A percentile compares a stretch with the other conserved stretches of the same genome.
Evolutionary conservation across 2,329 filamentous ascomycete genomes (phyloP).

Genomic region (Trichoderma sp.): DNA sequence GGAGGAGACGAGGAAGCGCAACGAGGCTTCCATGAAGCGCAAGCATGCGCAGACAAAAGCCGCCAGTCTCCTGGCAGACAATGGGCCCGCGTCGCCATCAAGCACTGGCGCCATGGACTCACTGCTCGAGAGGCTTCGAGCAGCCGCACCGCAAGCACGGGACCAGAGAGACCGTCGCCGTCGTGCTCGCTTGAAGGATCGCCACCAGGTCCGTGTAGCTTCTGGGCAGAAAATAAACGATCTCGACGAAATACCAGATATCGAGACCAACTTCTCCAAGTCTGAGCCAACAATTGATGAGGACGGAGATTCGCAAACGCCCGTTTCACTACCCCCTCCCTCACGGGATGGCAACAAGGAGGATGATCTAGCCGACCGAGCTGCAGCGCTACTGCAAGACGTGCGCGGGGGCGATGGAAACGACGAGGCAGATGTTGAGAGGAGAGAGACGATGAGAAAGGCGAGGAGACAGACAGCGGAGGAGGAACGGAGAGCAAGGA

Average conservation of each 20-base stretch:
- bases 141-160: conserved; percentile 82
- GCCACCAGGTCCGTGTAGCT: conserved; percentile 83
- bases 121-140: conserved; percentile 88
- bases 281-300: conserved; percentile 42
- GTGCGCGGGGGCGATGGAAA: conserved; percentile 66
- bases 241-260: conserved; percentile 57
- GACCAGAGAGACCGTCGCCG: conserved; percentile 87
- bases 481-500: conserved; percentile 66
- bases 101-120: conserved; percentile 94
- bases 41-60: conserved; percentile 72
- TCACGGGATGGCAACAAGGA: conserved; percentile 47
- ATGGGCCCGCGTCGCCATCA: conserved; percentile 60
- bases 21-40: conserved; percentile 88
- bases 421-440: conserved; percentile 47
- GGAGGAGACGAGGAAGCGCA: conserved; percentile 79
- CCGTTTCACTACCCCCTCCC: conserved; percentile 50
- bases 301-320: conserved; percentile 35
- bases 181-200: conserved; percentile 82
- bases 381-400: conserved; percentile 78
- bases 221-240: conserved; percentile 86
- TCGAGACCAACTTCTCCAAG: conserved; percentile 41
- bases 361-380: conserved; percentile 80
- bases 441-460: conserved; percentile 59
- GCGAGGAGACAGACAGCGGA: conserved; percentile 69
- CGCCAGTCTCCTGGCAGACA: conserved; percentile 35